Percentiles rank a stretch among this genome's conserved stretches.
Conservation (phyloP, 768 basidiomycete species). For the Suillus sp. region DNA sequence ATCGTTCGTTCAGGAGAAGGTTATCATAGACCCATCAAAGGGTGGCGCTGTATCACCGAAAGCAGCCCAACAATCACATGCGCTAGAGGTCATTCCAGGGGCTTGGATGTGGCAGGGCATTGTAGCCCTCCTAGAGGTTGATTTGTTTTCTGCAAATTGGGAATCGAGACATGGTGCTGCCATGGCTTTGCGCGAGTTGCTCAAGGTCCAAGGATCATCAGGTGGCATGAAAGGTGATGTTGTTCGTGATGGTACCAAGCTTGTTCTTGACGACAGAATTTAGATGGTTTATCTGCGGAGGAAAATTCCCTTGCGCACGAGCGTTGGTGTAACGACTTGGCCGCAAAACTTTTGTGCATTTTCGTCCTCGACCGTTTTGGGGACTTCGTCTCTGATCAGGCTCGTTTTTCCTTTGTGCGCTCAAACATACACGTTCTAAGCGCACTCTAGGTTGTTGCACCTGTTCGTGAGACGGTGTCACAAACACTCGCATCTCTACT, state of each 20-base stretch:
- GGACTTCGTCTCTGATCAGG: constrained; percentile 95
- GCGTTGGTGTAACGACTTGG: constrained; percentile 87
- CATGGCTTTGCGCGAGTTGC: constrained; percentile 84
- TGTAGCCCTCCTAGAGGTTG: constrained; percentile 75
- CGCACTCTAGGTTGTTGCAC: constrained; percentile 75
- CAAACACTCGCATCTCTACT: constrained; percentile 91
- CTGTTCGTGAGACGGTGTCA: constrained; percentile 94
- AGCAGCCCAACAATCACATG: constrained; percentile 72
- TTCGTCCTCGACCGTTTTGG: constrained; percentile 97
- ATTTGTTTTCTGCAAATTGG: constrained; percentile 86
- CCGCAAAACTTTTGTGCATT: constrained; percentile 82
- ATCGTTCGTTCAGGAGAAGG: constrained; percentile 54
- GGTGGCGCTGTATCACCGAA: constrained; percentile 85
- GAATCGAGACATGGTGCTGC: constrained; percentile 94
- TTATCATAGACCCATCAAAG: constrained; percentile 77
- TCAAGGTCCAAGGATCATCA: constrained; percentile 79
- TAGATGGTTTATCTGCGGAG: constrained; percentile 52
- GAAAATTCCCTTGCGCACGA: constrained; percentile 75
- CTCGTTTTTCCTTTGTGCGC: constrained; percentile 23
- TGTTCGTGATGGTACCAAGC: not conserved
- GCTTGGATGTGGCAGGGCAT: constrained; percentile 88
- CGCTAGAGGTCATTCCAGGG: constrained; percentile 73
- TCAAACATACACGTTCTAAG: constrained; percentile 8
- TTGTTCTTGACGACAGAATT: constrained; percentile 12
- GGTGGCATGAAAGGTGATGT: constrained; percentile 78